Evolutionary conservation across 768 basidiomycete species (phyloP).

Genomic region (Tulasnella sp.): DNA sequence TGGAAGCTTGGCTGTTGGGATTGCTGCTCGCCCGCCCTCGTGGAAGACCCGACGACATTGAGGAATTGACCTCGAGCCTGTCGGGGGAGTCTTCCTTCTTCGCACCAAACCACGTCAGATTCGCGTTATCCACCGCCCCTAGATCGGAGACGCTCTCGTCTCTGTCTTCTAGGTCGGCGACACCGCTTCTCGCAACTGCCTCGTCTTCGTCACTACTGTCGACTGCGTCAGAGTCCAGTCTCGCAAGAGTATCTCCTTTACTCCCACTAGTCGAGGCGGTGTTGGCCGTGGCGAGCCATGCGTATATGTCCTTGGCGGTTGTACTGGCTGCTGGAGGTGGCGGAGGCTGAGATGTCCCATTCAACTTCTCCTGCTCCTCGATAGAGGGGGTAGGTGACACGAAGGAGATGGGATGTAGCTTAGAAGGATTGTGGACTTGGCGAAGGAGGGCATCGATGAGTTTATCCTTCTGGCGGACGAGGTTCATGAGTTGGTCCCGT

Average conservation of each 20-base stretch:
- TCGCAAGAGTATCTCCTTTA: not conserved
- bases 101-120: not conserved
- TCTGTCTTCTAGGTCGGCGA: not conserved
- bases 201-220: constrained; percentile 12
- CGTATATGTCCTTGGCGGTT: constrained; percentile 7
- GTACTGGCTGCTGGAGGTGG: not conserved
- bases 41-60: constrained; percentile 3
- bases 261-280: not conserved
- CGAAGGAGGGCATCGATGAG: constrained; percentile 79
- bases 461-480: constrained; percentile 77
- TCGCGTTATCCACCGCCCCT: not conserved
- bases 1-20: constrained; percentile 36
- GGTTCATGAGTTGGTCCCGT: constrained; percentile 74
- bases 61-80: not conserved
- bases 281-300: constrained; percentile 1
- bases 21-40: constrained; percentile 52
- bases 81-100: constrained; percentile 1
- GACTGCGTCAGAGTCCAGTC: not conserved
- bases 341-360: not conserved
- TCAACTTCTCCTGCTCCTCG: not conserved
- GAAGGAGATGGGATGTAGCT: not conserved
- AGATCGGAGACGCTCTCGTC: not conserved
- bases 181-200: not conserved
- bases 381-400: not conserved
- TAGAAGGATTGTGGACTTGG: constrained; percentile 38